phyloP scores from a whole-genome alignment of 1,139 yeast genomes.

The Yamadazyma friedrichii region DNA sequence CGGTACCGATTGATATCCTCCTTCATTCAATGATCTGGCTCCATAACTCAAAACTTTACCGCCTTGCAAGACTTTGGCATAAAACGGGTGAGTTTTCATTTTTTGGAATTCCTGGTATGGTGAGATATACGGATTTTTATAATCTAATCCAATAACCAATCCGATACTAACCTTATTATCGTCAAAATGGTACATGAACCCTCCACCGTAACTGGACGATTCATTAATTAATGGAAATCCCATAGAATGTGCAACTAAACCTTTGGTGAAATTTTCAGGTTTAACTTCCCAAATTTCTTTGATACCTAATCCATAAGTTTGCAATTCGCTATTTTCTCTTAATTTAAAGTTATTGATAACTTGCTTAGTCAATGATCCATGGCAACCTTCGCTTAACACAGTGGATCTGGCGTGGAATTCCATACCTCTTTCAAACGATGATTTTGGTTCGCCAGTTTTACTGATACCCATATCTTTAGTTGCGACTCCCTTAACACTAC shows the following conservation, averaged over 20 bases:
- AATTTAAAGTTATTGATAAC: constrained; percentile 67
- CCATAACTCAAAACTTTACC: constrained; percentile 94
- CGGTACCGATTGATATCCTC: constrained; percentile 92
- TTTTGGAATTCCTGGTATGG: constrained; percentile 96
- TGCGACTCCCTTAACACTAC: constrained; percentile 81
- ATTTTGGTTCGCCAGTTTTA: constrained; percentile 72
- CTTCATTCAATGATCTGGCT: constrained; percentile 95
- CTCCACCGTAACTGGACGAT: constrained; percentile 85
- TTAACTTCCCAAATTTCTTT: constrained; percentile 98
- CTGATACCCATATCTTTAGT: constrained; percentile 89
- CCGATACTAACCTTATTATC: constrained; percentile 90
- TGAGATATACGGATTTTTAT: constrained; percentile 87
- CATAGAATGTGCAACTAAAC: constrained; percentile 82
- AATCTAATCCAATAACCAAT: constrained; percentile 87
- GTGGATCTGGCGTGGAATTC: constrained; percentile 89
- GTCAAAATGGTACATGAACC: constrained; percentile 95
- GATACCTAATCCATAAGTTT: constrained; percentile 92
- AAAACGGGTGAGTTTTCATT: constrained; percentile 89
- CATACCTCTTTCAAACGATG: constrained; percentile 90
- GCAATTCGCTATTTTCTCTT: constrained; percentile 66
- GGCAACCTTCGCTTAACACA: constrained; percentile 94
- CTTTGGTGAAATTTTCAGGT: constrained; percentile 76
- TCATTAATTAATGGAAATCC: constrained; percentile 75
- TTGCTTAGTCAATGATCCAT: constrained; percentile 85
- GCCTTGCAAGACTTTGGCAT: constrained; percentile 70